Evolutionary conservation across 73 alveolate genomes (phyloP).

Genomic region (Paramecium primaurelia): DNA sequence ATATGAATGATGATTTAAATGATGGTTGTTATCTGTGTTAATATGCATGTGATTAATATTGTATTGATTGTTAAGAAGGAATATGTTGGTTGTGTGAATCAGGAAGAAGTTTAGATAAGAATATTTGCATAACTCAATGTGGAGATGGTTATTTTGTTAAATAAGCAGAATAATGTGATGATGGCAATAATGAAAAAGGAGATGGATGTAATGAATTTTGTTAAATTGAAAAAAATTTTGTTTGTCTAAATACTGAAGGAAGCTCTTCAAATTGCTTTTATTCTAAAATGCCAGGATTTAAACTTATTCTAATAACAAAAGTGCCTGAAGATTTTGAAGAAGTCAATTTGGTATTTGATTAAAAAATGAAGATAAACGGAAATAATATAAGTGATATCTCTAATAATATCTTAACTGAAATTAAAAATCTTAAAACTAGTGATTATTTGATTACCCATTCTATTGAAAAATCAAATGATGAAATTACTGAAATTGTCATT

Average conservation of each 20-base stretch:
- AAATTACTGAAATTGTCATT: neutral
- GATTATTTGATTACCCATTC: neutral
- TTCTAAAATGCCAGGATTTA: neutral
- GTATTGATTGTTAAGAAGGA: neutral
- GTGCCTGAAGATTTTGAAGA: neutral
- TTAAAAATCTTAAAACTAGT: neutral
- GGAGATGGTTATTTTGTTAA: neutral
- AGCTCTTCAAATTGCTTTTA: neutral
- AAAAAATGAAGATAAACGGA: neutral
- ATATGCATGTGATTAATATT: neutral
- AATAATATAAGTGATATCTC: neutral
- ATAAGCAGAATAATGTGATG: neutral
- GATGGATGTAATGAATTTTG: neutral
- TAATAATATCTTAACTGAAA: neutral
- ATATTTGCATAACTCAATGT: neutral
- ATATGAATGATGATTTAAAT: neutral
- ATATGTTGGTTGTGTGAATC: neutral
- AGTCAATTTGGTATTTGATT: neutral
- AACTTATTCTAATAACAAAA: neutral
- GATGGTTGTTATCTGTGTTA: neutral
- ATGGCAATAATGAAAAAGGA: neutral
- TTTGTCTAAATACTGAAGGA: constrained; percentile 26
- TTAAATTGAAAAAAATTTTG: neutral
- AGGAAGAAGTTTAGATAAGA: neutral
- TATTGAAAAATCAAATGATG: neutral